These are phyloP conservation scores for Venturia carpophila DNA, from an alignment of 2,329 filamentous ascomycete species.

Conservation along the genomic window DNA sequence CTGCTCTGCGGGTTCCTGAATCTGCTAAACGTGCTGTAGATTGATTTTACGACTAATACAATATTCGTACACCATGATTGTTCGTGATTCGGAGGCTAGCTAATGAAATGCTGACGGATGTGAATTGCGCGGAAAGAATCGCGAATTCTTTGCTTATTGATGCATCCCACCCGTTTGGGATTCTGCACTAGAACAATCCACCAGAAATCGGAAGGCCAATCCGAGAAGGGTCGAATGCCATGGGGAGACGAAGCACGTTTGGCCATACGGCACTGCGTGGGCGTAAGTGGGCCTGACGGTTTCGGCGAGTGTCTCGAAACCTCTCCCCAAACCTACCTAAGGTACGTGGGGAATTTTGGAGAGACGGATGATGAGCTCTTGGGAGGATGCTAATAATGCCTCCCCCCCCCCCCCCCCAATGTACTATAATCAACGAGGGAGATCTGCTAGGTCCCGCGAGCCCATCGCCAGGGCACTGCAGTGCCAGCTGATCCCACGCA, in stretches of 20 bases:
- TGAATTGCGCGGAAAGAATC: conserved; percentile 1
- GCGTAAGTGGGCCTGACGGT: neutral
- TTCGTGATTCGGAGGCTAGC: neutral
- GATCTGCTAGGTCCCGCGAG: neutral
- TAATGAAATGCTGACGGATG: neutral
- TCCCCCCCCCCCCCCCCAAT: neutral
- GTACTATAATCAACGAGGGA: neutral
- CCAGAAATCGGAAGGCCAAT: neutral
- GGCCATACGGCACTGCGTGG: neutral
- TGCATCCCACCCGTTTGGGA: neutral
- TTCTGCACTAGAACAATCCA: neutral
- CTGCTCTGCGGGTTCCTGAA: conserved; percentile 1
- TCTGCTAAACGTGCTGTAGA: neutral
- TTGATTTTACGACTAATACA: neutral
- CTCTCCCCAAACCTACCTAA: neutral
- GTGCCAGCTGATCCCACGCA: neutral
- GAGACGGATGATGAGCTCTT: neutral
- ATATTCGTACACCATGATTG: no score
- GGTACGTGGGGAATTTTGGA: no score
- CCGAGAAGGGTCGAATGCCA: neutral
- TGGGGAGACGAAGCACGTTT: conserved; percentile 5
- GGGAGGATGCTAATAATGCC: neutral
- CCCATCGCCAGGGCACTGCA: neutral
- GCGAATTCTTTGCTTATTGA: neutral
- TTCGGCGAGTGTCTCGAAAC: neutral